A percentile compares a stretch with the other conserved stretches of the same genome.
These are phyloP conservation scores for Wallacemonas rigidus DNA, from an alignment of 208 protist species.

Conservation along the genomic window DNA sequence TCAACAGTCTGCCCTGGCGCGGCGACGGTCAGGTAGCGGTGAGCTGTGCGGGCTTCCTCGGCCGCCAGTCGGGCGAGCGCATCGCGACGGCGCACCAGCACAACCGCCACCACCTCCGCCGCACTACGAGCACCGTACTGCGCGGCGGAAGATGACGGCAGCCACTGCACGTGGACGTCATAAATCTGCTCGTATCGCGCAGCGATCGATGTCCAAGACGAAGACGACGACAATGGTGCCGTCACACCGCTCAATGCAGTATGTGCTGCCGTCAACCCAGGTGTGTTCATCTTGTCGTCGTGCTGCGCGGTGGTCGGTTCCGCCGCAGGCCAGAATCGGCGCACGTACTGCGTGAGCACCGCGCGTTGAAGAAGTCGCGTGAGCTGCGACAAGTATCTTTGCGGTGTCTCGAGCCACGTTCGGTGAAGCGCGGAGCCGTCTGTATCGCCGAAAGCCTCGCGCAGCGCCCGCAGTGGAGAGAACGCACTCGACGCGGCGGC, in stretches of 20 bases:
- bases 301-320: no score
- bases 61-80: constrained; percentile 33
- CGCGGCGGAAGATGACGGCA: constrained; percentile 29
- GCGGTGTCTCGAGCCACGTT: constrained; percentile 44
- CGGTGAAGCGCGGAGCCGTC: constrained; percentile 49
- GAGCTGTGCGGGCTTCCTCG: constrained; percentile 26
- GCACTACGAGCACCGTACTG: not conserved
- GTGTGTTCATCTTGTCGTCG: not conserved
- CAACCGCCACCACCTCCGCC: constrained; percentile 26
- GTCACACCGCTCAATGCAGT: no score
- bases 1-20: constrained; percentile 71
- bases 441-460: constrained; percentile 31
- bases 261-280: not conserved
- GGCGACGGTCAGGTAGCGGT: constrained; percentile 45
- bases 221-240: no score
- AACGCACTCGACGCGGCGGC: not conserved
- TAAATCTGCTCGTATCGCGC: constrained; percentile 8
- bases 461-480: constrained; percentile 24
- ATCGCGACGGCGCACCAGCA: constrained; percentile 48
- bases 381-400: constrained; percentile 28
- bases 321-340: constrained; percentile 7
- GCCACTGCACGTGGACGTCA: constrained; percentile 74
- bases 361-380: constrained; percentile 12
- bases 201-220: no score
- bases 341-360: constrained; percentile 24